These are phyloP conservation scores for Backusella tuberculispora DNA, from an alignment of 192 early-diverging fungal genomes.

Conservation along the genomic window DNA sequence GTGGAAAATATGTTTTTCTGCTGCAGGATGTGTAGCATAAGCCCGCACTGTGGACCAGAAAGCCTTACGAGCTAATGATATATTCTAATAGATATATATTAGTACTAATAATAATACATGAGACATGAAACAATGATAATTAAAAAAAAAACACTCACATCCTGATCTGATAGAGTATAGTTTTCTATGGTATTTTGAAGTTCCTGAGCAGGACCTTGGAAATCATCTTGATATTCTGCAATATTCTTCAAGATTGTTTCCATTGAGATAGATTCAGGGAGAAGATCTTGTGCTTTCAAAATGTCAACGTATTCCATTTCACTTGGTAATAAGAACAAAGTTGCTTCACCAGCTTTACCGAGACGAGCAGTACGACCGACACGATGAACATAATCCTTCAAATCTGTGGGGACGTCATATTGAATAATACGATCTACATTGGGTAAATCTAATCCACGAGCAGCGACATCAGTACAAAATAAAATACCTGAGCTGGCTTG, in stretches of 20 bases:
- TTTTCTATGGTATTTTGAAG: slow-evolving; percentile 68
- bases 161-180: slow-evolving; percentile 63
- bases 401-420: slow-evolving; percentile 94
- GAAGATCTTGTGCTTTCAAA: slow-evolving; percentile 67
- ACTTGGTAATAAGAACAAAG: slow-evolving; percentile 87
- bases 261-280: slow-evolving; percentile 51
- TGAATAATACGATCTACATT: slow-evolving; percentile 92
- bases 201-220: slow-evolving; percentile 52
- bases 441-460: slow-evolving; percentile 96
- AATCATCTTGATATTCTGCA: slow-evolving; percentile 53
- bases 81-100: slow-evolving; percentile 32
- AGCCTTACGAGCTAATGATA: slow-evolving; percentile 75
- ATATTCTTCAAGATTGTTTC: slow-evolving; percentile 64
- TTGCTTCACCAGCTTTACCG: slow-evolving; percentile 85
- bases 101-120: slow-evolving; percentile 18
- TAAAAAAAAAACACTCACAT: slow-evolving; percentile 50
- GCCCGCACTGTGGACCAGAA: slow-evolving; percentile 89
- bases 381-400: slow-evolving; percentile 96
- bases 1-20: slow-evolving; percentile 93
- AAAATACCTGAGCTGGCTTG: slow-evolving; percentile 70
- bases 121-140: too few species aligned
- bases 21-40: slow-evolving; percentile 88
- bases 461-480: slow-evolving; percentile 96
- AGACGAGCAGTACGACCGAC: slow-evolving; percentile 96
- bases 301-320: slow-evolving; percentile 78